These are phyloP conservation scores for Fusarium sp. DNA, from an alignment of 2,329 filamentous ascomycete genomes.

Conservation along the genomic window DNA sequence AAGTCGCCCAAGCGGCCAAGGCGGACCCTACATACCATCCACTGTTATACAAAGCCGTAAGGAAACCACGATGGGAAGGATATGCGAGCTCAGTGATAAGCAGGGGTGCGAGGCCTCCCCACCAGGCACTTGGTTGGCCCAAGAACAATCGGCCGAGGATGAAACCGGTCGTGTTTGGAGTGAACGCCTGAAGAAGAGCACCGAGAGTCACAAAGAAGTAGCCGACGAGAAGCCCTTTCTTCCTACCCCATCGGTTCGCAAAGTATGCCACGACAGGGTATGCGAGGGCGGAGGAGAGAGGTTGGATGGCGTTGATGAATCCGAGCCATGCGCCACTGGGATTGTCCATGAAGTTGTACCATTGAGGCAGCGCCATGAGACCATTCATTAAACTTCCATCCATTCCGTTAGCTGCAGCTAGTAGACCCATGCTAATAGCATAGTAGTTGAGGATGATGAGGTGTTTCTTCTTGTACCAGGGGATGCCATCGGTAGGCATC, in stretches of 20 bases:
- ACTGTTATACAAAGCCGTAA: conserved; percentile 45
- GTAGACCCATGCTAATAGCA: conserved; percentile 16
- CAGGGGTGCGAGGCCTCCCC: conserved; percentile 35
- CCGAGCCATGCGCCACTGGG: conserved; percentile 34
- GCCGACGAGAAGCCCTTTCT: conserved; percentile 22
- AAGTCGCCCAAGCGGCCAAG: conserved; percentile 50
- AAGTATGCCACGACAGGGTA: conserved; percentile 32
- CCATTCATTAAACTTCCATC: not conserved
- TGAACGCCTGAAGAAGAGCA: conserved; percentile 35
- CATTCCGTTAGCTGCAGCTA: conserved; percentile 26
- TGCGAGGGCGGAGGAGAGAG: conserved; percentile 16
- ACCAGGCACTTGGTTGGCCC: too few relatives aligned
- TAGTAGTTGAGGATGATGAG: conserved; percentile 32
- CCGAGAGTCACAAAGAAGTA: conserved; percentile 18
- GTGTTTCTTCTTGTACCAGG: conserved; percentile 37
- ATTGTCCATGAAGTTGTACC: conserved; percentile 31
- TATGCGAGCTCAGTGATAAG: conserved; percentile 54
- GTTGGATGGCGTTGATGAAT: conserved; percentile 36
- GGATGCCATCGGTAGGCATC: conserved; percentile 23
- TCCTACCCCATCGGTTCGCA: conserved; percentile 33
- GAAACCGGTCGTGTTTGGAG: conserved; percentile 43
- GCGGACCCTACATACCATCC: conserved; percentile 60
- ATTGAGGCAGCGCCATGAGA: conserved; percentile 24
- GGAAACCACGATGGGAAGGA: conserved; percentile 51
- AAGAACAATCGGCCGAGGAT: conserved; percentile 46